Evolutionary conservation across 2,329 filamentous ascomycete species (phyloP).

Genomic region (Fusarium bulbicola): DNA sequence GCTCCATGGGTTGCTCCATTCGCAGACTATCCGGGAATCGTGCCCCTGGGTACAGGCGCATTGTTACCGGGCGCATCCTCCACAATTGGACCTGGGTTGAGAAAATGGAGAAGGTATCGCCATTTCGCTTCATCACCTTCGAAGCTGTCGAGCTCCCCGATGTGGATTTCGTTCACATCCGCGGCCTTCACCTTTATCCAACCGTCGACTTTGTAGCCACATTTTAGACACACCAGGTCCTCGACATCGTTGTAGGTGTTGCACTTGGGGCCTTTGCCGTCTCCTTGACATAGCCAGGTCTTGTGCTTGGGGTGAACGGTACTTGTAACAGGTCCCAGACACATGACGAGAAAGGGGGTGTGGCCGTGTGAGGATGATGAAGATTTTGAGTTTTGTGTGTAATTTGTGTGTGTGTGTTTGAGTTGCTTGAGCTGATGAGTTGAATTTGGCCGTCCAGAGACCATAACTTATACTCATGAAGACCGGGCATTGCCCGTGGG

Average conservation of each 20-base stretch:
- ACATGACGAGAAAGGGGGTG: neutral
- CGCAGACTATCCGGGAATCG: neutral
- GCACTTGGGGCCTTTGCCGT: neutral
- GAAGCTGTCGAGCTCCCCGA: neutral
- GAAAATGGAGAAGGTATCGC: neutral
- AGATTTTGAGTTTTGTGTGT: neutral
- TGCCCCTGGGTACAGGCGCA: neutral
- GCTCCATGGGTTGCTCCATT: neutral
- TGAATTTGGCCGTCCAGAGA: too few relatives aligned
- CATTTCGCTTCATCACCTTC: neutral
- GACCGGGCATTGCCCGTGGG: fast-evolving
- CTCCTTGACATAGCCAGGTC: neutral
- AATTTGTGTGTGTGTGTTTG: neutral
- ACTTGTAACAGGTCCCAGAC: neutral
- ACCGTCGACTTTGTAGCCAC: neutral
- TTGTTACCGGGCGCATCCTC: neutral
- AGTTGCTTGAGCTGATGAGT: neutral
- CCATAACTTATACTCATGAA: neutral
- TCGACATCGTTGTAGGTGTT: neutral
- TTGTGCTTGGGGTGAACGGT: neutral
- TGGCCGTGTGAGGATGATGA: neutral
- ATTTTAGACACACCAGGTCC: fast-evolving
- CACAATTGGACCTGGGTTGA: neutral
- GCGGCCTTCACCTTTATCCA: neutral
- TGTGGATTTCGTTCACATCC: neutral